phyloP scores from a whole-genome alignment of 306 rosid species.

The Ormosia emarginata region DNA sequence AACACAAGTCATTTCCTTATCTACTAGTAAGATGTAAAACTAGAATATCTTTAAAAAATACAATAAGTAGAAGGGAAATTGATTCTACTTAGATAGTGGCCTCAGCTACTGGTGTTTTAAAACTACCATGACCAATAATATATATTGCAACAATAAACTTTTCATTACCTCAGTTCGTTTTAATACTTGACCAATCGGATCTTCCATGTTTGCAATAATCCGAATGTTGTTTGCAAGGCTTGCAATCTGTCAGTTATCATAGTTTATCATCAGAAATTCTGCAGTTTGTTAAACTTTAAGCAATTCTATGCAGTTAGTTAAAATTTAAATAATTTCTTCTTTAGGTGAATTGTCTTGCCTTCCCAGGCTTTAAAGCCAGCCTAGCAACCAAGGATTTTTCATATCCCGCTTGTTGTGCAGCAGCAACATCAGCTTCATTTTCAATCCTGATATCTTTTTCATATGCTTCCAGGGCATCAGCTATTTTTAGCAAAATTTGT shows the following conservation, averaged over 20 bases:
- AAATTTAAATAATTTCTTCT: constrained; percentile 8
- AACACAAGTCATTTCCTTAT: neutral
- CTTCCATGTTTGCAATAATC: constrained; percentile 87
- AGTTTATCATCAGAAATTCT: constrained; percentile 24
- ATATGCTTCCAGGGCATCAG: constrained; percentile 86
- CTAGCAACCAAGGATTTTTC: constrained; percentile 82
- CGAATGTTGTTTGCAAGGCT: constrained; percentile 80
- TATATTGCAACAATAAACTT: neutral
- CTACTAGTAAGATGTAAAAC: neutral
- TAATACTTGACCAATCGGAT: constrained; percentile 80
- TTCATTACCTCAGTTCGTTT: constrained; percentile 76
- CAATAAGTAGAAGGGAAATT: neutral
- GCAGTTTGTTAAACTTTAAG: neutral
- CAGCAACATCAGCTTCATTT: constrained; percentile 84
- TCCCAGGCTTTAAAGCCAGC: constrained; percentile 72
- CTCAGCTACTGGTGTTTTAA: neutral
- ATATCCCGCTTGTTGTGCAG: constrained; percentile 74
- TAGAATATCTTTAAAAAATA: neutral
- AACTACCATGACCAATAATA: constrained; percentile 4
- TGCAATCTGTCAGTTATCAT: constrained; percentile 57
- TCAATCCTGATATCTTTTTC: constrained; percentile 58
- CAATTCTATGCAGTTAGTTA: neutral
- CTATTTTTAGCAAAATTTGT: constrained; percentile 75
- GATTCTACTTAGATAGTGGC: neutral
- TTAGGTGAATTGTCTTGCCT: constrained; percentile 48